Evolutionary conservation across 192 early-diverging fungal species (phyloP), one percentile per base, ranked within the genome.

Genomic region (Podila verticillata): DNA sequence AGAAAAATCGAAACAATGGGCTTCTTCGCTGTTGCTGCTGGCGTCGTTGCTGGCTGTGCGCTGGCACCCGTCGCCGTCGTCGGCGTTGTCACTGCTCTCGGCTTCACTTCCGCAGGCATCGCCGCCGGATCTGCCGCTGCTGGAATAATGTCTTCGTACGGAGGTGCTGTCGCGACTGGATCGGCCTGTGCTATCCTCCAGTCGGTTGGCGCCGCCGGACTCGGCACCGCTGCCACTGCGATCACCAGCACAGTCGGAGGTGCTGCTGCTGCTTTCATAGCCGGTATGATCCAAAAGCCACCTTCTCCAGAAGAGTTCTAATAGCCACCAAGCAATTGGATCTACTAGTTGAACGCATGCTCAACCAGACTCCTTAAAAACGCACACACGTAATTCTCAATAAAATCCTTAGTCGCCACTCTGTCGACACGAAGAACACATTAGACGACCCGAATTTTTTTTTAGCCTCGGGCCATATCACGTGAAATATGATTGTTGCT

Each of bases 171-270:
- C 10, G 61, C 59, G 1, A 30, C 59, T 12, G 59, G 59, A 8
- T 61, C 59, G 15, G 59, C 59, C 13, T 61, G 59, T 20, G 59
- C 59, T 34, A 19, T n/a, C 15, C 29, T 61, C 6, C 59, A 61
- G 34, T 61, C 59, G 29, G n/a, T 61, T 34, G 59, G 59, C 2
- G 59, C 59, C 15, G 34, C 31, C 8, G 59, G 59, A 34, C 31
- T 61, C 17, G 29, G 17, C 7, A 17, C 59, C n/a, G 59, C 59
- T 4, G 31, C 24, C 29, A 12, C 56, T 20, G n/a, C n/a, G n/a
- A 20, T 57, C 28, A 28, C 56, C 22, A 26, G n/a, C 10, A 26
- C 24, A 10, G 56, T 26, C 24, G 56, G 56, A 3, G 56, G 56
- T 26, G 28, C 56, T 10, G 56, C 56, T 24, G 24, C 56, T 4